These are phyloP conservation scores for Thielaviopsis ethacetica DNA, from an alignment of 2,329 filamentous ascomycete genomes.

Conservation along the genomic window DNA sequence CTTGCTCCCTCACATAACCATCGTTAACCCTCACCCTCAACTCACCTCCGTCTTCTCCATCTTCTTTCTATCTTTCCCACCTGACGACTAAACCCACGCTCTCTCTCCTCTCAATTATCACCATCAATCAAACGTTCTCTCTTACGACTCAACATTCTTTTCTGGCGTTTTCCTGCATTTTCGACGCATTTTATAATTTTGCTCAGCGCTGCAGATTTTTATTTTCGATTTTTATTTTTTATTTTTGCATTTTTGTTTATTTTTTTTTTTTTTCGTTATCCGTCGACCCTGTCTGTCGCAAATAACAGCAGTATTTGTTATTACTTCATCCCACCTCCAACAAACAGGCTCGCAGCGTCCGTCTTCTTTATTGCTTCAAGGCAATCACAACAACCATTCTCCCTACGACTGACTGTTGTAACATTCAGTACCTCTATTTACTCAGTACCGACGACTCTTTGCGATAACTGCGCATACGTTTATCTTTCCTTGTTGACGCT, in stretches of 20 bases:
- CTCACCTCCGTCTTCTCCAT: not conserved
- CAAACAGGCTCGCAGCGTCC: not conserved
- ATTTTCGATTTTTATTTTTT: not conserved
- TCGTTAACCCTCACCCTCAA: not conserved
- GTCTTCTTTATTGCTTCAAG: not conserved
- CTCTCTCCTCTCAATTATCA: not conserved
- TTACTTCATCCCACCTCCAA: not conserved
- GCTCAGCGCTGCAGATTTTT: not conserved
- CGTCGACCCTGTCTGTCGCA: not conserved
- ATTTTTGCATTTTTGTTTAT: not conserved
- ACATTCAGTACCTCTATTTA: not conserved
- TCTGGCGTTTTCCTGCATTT: not conserved
- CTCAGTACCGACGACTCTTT: not conserved
- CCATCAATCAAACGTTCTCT: not conserved
- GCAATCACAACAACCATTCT: not conserved
- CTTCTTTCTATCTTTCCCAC: not conserved
- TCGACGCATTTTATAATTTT: not conserved
- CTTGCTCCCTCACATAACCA: not conserved
- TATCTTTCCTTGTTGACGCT: not conserved
- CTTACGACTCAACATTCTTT: not conserved
- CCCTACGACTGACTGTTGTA: not conserved
- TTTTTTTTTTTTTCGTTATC: not conserved
- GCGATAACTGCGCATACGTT: not conserved
- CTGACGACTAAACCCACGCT: not conserved
- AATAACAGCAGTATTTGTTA: not conserved